phyloP scores from a whole-genome alignment of 768 basidiomycete species.

The Mrakia frigida region DNA sequence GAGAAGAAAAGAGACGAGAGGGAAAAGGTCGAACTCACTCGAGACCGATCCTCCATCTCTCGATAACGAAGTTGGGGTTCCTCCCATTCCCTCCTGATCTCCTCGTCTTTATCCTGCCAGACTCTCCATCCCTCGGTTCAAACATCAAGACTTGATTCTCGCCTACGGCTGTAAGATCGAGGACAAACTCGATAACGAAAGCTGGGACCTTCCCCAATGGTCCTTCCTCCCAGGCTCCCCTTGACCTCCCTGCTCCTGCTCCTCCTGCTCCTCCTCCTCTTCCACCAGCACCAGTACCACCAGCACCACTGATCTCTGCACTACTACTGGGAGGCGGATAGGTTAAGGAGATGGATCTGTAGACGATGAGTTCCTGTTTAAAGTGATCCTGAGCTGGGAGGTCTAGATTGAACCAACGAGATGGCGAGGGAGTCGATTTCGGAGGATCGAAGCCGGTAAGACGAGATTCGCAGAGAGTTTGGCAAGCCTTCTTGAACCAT shows the following conservation, averaged over 20 bases:
- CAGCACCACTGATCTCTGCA: no score
- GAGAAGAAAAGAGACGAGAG: background rate
- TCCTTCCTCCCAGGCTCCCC: background rate
- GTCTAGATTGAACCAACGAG: constrained; percentile 26
- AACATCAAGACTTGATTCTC: constrained; percentile 21
- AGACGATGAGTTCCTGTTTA: constrained; percentile 15
- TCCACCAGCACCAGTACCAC: no score
- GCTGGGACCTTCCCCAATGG: background rate
- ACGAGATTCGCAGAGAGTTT: constrained; percentile 13
- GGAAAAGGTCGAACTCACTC: constrained; percentile 1
- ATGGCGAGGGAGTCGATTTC: background rate
- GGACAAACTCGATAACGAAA: constrained; percentile 20
- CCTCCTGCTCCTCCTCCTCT: background rate
- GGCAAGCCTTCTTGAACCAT: constrained; percentile 17
- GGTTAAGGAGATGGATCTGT: constrained; percentile 9
- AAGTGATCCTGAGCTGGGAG: constrained; percentile 25
- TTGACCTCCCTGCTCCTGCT: background rate
- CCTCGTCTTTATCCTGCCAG: background rate
- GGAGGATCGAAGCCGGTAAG: background rate
- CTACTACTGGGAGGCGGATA: background rate
- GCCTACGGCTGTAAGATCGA: constrained; percentile 9
- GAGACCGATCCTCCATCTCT: constrained; percentile 24
- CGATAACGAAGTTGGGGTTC: constrained; percentile 19
- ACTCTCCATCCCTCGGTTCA: background rate
- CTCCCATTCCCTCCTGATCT: background rate